Conservation (phyloP, 768 basidiomycete species). For the Clathrus columnatus region DNA sequence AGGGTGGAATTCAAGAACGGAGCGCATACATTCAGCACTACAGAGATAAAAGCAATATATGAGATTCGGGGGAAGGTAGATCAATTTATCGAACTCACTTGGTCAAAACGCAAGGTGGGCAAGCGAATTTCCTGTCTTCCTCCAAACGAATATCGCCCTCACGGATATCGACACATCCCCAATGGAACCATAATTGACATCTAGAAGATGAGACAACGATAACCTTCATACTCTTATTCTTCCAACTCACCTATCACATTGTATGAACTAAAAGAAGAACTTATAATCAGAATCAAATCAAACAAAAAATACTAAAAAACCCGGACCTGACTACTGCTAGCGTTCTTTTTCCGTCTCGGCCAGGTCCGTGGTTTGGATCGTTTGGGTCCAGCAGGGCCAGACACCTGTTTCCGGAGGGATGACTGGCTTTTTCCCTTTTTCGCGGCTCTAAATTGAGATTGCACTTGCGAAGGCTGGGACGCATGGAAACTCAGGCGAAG, state of each 20-base stretch:
- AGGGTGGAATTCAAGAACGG: too few species aligned
- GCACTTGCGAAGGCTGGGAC: too few species aligned
- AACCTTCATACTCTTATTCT: too few species aligned
- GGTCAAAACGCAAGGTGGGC: constrained; percentile 31
- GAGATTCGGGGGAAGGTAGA: neutral
- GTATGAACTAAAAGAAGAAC: constrained; percentile 23
- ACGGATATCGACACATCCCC: constrained; percentile 38
- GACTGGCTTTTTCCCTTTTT: too few species aligned
- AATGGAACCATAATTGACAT: constrained; percentile 42
- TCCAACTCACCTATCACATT: constrained; percentile 28
- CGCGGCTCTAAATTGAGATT: too few species aligned
- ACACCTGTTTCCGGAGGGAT: too few species aligned
- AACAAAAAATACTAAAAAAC: neutral
- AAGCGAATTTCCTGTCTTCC: constrained; percentile 26
- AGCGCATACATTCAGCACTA: neutral
- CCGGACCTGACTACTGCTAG: neutral
- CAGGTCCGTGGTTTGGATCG: too few species aligned
- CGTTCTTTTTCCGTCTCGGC: too few species aligned
- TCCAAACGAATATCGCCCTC: constrained; percentile 30
- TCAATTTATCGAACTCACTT: neutral
- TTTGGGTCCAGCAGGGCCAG: too few species aligned
- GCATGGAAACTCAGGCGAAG: too few species aligned
- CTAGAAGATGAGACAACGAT: constrained; percentile 16
- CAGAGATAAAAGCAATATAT: neutral
- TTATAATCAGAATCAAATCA: neutral